Evolutionary conservation across 179 eudicot genomes (phyloP).

Genomic region (Carnegiea gigantea): DNA sequence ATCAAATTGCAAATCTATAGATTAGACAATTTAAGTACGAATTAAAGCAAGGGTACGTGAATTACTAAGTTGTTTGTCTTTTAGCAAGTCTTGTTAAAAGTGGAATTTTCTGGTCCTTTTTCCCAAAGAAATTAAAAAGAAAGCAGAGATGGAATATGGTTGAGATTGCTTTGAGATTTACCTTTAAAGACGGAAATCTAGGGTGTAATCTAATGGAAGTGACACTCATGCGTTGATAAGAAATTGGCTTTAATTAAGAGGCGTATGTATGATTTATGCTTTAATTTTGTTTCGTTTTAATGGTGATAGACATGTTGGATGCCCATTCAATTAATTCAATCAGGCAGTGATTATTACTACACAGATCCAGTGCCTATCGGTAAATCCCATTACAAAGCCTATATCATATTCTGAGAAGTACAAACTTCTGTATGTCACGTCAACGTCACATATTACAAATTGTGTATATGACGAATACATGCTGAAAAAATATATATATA

Average conservation of each 20-base stretch:
- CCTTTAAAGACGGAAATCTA: neutral
- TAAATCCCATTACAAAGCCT: neutral
- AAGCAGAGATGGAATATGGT: neutral
- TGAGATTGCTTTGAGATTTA: neutral
- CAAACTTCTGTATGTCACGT: too few relatives aligned
- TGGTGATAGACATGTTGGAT: neutral
- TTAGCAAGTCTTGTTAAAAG: neutral
- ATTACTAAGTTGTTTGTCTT: neutral
- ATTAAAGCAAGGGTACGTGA: neutral
- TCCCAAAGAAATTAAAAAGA: neutral
- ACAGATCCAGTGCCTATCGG: neutral
- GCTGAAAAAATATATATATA: too few relatives aligned
- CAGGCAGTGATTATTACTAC: neutral
- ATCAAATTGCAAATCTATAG: neutral
- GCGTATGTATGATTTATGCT: neutral
- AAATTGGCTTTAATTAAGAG: neutral
- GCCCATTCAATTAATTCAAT: neutral
- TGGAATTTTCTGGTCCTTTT: neutral
- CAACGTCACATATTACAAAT: too few relatives aligned
- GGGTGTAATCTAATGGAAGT: conserved; percentile 1
- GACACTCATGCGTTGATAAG: conserved; percentile 3
- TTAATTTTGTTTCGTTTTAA: neutral
- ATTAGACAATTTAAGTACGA: neutral
- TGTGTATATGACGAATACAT: too few relatives aligned
- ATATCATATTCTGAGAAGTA: too few relatives aligned